Evolutionary conservation across 345 rosid species (phyloP).

Genomic region (Citrus trifoliata): DNA sequence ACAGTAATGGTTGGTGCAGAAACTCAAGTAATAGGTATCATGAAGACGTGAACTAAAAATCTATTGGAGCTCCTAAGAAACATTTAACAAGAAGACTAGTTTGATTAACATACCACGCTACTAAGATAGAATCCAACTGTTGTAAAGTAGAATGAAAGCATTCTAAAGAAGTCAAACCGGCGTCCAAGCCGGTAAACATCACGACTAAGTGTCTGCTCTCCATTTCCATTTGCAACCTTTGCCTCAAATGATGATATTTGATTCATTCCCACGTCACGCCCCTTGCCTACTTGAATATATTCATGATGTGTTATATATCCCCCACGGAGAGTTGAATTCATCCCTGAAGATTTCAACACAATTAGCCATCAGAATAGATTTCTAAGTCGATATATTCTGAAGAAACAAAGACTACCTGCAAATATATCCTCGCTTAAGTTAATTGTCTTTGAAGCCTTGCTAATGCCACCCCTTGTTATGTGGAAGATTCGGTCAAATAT

Average conservation of each 20-base stretch:
- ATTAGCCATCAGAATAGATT: slow-evolving; percentile 19
- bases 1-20: not conserved
- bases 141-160: slow-evolving; percentile 97
- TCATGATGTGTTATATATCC: slow-evolving; percentile 96
- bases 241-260: slow-evolving; percentile 92
- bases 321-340: slow-evolving; percentile 87
- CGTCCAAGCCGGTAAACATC: slow-evolving; percentile 95
- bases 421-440: slow-evolving; percentile 96
- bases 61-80: not conserved
- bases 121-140: slow-evolving; percentile 97
- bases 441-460: slow-evolving; percentile 93
- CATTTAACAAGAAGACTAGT: not conserved
- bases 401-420: slow-evolving; percentile 56
- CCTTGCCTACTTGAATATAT: slow-evolving; percentile 97
- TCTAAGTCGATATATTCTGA: not conserved
- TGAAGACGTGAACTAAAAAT: not conserved
- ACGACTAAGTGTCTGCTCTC: slow-evolving; percentile 97
- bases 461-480: slow-evolving; percentile 93
- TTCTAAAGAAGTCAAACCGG: slow-evolving; percentile 91
- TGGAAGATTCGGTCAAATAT: slow-evolving; percentile 96
- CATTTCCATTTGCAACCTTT: slow-evolving; percentile 95
- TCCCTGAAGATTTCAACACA: slow-evolving; percentile 56
- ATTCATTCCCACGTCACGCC: slow-evolving; percentile 97
- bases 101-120: slow-evolving; percentile 66
- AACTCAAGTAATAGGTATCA: not conserved